Base-by-base conservation (phyloP, 148 eudicot species). In the Nyssa sinensis region DNA sequence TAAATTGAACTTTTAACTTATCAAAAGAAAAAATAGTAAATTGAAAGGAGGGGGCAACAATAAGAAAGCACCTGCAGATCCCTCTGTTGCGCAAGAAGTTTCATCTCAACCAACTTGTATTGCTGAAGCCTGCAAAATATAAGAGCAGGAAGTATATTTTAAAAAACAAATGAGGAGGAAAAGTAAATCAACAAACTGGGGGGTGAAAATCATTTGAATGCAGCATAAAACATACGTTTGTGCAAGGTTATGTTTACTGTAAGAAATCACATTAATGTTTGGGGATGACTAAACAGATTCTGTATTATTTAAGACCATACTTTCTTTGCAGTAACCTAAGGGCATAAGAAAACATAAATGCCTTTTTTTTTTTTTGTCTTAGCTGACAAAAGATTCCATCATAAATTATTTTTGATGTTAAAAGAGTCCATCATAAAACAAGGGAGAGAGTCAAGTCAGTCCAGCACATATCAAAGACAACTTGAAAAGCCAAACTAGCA, bases 11-110 rank as follows among this genome's bases (percentile, higher is more conserved):
- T 17, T 55, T n/a, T n/a, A n/a, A n/a, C n/a, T n/a, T n/a, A n/a
- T n/a, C n/a, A n/a, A 55, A 17, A 55, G 24, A 4, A 55, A 55
- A 2, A 24, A 23, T 55, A 17, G 24, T 17, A 55, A 7, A 17
- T 1, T 55, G 24, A 13, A 49, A 1, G 34, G 70, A 35, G 58
- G 34, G 44, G 19, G 67, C 8, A 17, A 7, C 12, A 59, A 37
- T 13, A 33, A 24, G 32, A 53, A 64, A 76, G 60, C 67, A 91
- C 97, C 97, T 91, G 98, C 75, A 94, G 97, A 55, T 94, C 97
- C 82, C 94, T 88, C 75, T 92, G 94, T 21, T 90, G 94, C 0
- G 97, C 97, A 66, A 92, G 94, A 79, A 90, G 97, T 78, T 86
- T 90, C 92, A 92, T 92, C 82, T 92, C 94, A 69, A 82, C 91